Percentiles rank a stretch among this genome's conserved stretches.
phyloP scores from a whole-genome alignment of 1,284 basidiomycete genomes.

The Trametes hirsuta region DNA sequence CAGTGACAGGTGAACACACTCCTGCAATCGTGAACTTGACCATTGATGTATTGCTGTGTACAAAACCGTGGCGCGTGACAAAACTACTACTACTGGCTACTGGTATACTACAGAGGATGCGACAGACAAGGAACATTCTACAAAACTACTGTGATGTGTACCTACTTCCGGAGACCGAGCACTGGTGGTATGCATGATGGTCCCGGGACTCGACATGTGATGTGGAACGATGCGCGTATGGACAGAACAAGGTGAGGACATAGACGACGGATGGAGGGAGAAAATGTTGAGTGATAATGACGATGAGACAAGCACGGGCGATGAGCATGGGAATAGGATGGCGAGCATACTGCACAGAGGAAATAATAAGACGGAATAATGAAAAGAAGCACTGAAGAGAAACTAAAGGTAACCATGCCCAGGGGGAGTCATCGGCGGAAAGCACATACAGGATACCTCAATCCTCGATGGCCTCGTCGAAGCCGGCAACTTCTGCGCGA shows the following conservation, averaged over 20 bases:
- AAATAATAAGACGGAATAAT: constrained; percentile 12
- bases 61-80: constrained; percentile 20
- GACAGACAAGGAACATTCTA: constrained; percentile 3
- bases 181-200: constrained; percentile 12
- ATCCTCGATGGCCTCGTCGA: constrained; percentile 60
- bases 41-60: constrained; percentile 18
- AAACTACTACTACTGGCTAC: constrained; percentile 21
- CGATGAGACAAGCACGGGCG: constrained; percentile 14
- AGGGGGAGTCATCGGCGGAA: background rate
- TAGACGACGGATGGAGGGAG: background rate
- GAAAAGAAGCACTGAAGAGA: constrained; percentile 11
- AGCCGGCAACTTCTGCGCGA: constrained; percentile 36
- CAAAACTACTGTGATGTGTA: constrained; percentile 15
- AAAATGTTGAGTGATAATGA: background rate
- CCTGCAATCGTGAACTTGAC: background rate
- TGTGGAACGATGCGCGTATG: constrained; percentile 17
- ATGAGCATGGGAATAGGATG: constrained; percentile 22
- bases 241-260: constrained; percentile 23
- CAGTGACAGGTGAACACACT: too few relatives aligned
- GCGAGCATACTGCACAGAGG: constrained; percentile 16
- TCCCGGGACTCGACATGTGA: constrained; percentile 15
- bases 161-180: constrained; percentile 13
- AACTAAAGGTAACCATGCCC: background rate
- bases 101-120: constrained; percentile 22
- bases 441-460: constrained; percentile 31